Base-by-base conservation (phyloP, 2,329 filamentous ascomycete genomes). In the Colletotrichum trifolii region DNA sequence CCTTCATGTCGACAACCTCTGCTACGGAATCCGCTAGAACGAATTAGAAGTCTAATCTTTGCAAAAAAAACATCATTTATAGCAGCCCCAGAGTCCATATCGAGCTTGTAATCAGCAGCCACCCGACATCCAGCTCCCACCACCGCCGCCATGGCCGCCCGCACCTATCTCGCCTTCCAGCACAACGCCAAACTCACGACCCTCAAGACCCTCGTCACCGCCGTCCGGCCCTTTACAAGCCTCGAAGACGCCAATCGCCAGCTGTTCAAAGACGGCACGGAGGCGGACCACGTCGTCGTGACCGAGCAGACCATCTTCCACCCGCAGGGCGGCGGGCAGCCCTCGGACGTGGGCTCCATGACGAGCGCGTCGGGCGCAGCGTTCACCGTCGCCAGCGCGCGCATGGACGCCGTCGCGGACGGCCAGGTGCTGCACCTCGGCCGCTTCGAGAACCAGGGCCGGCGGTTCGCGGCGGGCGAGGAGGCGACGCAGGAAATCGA, bases 261-360 rank as follows among this genome's bases (percentile, higher is more conserved):
- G 7, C 82, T 91, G 9, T 89, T 89, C 79, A 91, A 91, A 72
- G 76, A 84, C 11, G 82, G 78, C 5, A 73, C 73, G 8, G 80
- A 84, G 6, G 74, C 82, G 2, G 82, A 87, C 69, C 82, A 83
- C 70, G 83, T 88, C n/a, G 74, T 92, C 17, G 81, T 87, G 6
- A 90, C 88, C 0, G 79, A 85, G 2, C 77, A 85, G 50, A 93
- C 91, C n/a, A 89, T 93, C 66, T 93, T 93, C 76, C 89, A 93
- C 67, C 87, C 89, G 0, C 91, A 93, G 74, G 91, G 91, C 17
- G 91, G 91, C 65, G 91, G 91, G 8, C 91, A 93, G 71, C 91
- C 91, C 1, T 89, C 86, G 0, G 91, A 93, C 67, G 80, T 83
- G 10, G 91, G 91, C 17, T 77, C 72, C 45, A 90, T 93, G 67